A percentile compares a stretch with the other conserved stretches of the same genome.
Conservation (phyloP, 352 stramenopile genomes). For the Pythium graminicola region DNA sequence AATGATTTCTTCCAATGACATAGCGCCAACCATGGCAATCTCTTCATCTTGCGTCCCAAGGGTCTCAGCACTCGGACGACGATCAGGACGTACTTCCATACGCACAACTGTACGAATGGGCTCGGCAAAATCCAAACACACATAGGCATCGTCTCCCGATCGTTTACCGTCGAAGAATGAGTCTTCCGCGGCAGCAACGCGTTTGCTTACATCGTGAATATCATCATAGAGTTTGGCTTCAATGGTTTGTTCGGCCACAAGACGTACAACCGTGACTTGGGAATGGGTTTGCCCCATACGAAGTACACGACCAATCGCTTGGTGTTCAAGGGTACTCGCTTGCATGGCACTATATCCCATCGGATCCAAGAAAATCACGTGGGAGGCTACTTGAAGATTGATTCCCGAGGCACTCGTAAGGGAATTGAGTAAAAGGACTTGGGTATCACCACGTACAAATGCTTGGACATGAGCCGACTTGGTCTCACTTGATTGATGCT, state of each 20-base stretch:
- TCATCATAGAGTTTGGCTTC: conserved; percentile 68
- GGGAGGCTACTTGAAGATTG: conserved; percentile 78
- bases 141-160: conserved; percentile 37
- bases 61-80: conserved; percentile 22
- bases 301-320: conserved; percentile 78
- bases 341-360: conserved; percentile 64
- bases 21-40: conserved; percentile 61
- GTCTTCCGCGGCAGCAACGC: conserved; percentile 40
- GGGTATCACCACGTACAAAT: conserved; percentile 55
- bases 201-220: conserved; percentile 49
- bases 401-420: conserved; percentile 78
- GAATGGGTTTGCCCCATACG: conserved; percentile 79
- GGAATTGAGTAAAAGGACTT: conserved; percentile 74
- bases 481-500: conserved; percentile 68
- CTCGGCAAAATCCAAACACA: conserved; percentile 47
- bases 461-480: conserved; percentile 64
- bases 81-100: conserved; percentile 32
- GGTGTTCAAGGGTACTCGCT: conserved; percentile 67
- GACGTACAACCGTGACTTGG: conserved; percentile 59
- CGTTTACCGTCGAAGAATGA: conserved; percentile 67
- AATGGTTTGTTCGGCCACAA: conserved; percentile 69
- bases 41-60: conserved; percentile 32
- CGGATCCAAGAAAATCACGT: conserved; percentile 78
- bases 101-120: conserved; percentile 52
- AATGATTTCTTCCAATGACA: conserved; percentile 72